Evolutionary conservation across 169 alveolate genomes (phyloP).

Genomic region (Plasmodium gaboni): DNA sequence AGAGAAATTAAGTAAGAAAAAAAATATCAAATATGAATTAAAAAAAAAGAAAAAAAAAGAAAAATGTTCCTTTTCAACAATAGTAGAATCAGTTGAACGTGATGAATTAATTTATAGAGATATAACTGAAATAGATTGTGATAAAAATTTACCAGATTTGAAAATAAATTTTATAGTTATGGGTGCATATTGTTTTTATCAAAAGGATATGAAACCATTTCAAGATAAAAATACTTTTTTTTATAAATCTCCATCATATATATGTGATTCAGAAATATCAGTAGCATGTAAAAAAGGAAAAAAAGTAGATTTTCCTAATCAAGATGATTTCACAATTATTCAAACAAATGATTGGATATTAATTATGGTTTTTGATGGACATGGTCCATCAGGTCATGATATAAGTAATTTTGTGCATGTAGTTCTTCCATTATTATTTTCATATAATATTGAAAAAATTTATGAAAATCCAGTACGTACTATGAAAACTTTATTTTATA

Average conservation of each 20-base stretch:
- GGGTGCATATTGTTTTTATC: slow-evolving; percentile 73
- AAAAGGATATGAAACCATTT: slow-evolving; percentile 56
- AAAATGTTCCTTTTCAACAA: slow-evolving; percentile 63
- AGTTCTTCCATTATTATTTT: slow-evolving; percentile 78
- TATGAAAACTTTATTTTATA: slow-evolving; percentile 69
- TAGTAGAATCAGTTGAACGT: slow-evolving; percentile 57
- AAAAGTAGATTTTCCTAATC: slow-evolving; percentile 85
- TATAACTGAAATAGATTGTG: slow-evolving; percentile 50
- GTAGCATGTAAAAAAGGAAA: slow-evolving; percentile 83
- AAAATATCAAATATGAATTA: slow-evolving; percentile 60
- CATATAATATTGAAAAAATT: slow-evolving; percentile 77
- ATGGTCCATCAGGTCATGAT: slow-evolving; percentile 89
- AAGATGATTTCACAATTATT: slow-evolving; percentile 85
- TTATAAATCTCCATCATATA: slow-evolving; percentile 73
- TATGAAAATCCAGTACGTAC: slow-evolving; percentile 69
- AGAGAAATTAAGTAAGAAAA: background rate
- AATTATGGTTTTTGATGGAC: slow-evolving; percentile 89
- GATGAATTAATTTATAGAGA: slow-evolving; percentile 49
- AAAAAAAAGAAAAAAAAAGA: slow-evolving; percentile 36
- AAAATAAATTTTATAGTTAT: slow-evolving; percentile 60
- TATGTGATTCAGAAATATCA: slow-evolving; percentile 77
- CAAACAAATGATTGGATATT: slow-evolving; percentile 82
- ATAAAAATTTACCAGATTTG: slow-evolving; percentile 57
- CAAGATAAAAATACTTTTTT: slow-evolving; percentile 76
- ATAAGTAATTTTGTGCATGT: slow-evolving; percentile 85